Conservation (phyloP, 1,284 basidiomycete genomes). For the Puccinia horiana region DNA sequence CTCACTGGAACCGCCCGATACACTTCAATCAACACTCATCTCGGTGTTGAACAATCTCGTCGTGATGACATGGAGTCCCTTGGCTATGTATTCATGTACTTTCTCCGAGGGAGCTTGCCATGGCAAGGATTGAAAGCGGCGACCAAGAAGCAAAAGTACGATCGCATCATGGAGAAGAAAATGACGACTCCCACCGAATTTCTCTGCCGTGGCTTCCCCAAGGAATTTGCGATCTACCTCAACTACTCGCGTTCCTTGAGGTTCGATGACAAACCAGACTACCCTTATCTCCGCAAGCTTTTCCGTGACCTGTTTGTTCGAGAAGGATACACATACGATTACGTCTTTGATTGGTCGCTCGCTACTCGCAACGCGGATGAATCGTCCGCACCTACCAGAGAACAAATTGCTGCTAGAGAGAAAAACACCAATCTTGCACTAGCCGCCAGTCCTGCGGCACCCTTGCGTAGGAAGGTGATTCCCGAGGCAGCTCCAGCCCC, state of each 20-base stretch:
- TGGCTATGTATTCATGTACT: constrained; percentile 70
- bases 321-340: constrained; percentile 41
- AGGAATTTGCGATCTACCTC: constrained; percentile 39
- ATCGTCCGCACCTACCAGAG: background rate
- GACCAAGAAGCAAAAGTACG: constrained; percentile 23
- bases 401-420: constrained; percentile 1
- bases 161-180: constrained; percentile 23
- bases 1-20: constrained; percentile 97
- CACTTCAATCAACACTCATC: constrained; percentile 98
- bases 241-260: constrained; percentile 47
- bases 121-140: constrained; percentile 33
- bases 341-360: constrained; percentile 49
- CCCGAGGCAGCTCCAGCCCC: background rate
- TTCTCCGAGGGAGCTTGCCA: constrained; percentile 29
- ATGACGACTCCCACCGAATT: constrained; percentile 2
- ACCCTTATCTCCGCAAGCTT: constrained; percentile 45
- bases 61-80: constrained; percentile 95
- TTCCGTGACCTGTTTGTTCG: constrained; percentile 46
- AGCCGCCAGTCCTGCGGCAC: constrained; percentile 10
- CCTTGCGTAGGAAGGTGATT: background rate
- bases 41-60: constrained; percentile 94
- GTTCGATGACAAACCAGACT: constrained; percentile 50
- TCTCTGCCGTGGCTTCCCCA: constrained; percentile 29
- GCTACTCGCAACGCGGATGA: background rate
- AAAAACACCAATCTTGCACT: background rate